phyloP scores from a whole-genome alignment of 2,329 filamentous ascomycete species.

The Colletotrichum tamarilloi region DNA sequence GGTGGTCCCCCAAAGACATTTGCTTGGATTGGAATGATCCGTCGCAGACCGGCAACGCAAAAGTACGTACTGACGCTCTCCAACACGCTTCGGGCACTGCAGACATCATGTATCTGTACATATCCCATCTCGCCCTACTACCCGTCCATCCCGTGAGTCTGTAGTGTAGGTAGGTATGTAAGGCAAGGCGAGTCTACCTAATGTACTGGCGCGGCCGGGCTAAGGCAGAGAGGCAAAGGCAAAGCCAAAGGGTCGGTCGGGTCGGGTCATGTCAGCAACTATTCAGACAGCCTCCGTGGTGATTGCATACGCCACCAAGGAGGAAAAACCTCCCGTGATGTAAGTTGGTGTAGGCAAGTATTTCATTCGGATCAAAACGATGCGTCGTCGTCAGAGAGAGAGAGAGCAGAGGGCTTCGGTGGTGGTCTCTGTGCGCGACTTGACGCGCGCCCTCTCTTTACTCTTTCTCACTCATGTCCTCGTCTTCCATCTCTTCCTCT shows the following conservation, averaged over 20 bases:
- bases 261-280: slow-evolving; percentile 1
- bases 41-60: background rate
- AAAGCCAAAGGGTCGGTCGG: background rate
- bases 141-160: background rate
- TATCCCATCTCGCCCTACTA: background rate
- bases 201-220: background rate
- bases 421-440: background rate
- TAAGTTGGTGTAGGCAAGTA: background rate
- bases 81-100: background rate
- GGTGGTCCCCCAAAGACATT: background rate
- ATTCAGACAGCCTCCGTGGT: background rate
- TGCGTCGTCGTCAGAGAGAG: background rate
- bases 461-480: background rate
- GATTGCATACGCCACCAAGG: background rate
- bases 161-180: background rate
- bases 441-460: background rate
- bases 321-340: background rate
- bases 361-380: background rate
- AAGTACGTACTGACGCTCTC: slow-evolving; percentile 12
- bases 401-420: too few species aligned
- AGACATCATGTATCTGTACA: slow-evolving; percentile 1
- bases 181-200: background rate
- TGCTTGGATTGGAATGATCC: background rate
- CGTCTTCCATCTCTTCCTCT: background rate
- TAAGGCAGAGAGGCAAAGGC: slow-evolving; percentile 8